These are phyloP conservation scores for Peronospora farinosa DNA, from an alignment of 352 stramenopile species.

Conservation along the genomic window DNA sequence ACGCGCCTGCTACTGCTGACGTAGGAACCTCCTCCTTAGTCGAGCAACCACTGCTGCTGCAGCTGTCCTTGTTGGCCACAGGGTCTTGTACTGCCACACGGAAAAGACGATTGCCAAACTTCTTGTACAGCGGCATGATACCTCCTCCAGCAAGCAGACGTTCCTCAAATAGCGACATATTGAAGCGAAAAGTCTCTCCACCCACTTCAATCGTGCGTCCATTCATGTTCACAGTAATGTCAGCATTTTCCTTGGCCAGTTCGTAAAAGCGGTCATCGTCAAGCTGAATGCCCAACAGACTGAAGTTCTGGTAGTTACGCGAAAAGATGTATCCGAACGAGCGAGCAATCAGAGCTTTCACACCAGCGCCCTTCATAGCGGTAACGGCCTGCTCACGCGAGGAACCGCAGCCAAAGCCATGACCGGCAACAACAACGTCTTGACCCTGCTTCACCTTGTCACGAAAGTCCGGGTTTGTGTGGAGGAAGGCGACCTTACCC, in stretches of 20 bases:
- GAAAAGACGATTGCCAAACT: slow-evolving; percentile 82
- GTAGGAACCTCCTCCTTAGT: slow-evolving; percentile 33
- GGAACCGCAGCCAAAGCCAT: slow-evolving; percentile 79
- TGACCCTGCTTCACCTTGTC: slow-evolving; percentile 70
- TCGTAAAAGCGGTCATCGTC: slow-evolving; percentile 79
- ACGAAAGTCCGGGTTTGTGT: slow-evolving; percentile 84
- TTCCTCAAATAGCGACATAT: slow-evolving; percentile 86
- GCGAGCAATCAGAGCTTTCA: slow-evolving; percentile 74
- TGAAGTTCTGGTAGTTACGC: slow-evolving; percentile 86
- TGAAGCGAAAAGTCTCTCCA: slow-evolving; percentile 73
- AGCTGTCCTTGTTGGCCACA: slow-evolving; percentile 29
- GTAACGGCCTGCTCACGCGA: slow-evolving; percentile 82
- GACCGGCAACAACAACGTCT: slow-evolving; percentile 68
- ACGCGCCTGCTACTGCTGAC: slow-evolving; percentile 31
- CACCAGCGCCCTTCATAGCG: slow-evolving; percentile 68
- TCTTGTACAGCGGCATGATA: slow-evolving; percentile 85
- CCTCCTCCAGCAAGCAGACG: slow-evolving; percentile 68
- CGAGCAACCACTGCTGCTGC: slow-evolving; percentile 25
- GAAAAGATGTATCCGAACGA: slow-evolving; percentile 87
- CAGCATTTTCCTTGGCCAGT: slow-evolving; percentile 59
- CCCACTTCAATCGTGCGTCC: slow-evolving; percentile 74
- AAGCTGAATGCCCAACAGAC: slow-evolving; percentile 72
- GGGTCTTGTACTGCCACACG: slow-evolving; percentile 75
- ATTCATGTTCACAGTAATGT: slow-evolving; percentile 81
- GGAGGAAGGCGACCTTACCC: slow-evolving; percentile 76